Conservation (phyloP, 2,329 filamentous ascomycete species). For the Alternaria novae-zelandiae region DNA sequence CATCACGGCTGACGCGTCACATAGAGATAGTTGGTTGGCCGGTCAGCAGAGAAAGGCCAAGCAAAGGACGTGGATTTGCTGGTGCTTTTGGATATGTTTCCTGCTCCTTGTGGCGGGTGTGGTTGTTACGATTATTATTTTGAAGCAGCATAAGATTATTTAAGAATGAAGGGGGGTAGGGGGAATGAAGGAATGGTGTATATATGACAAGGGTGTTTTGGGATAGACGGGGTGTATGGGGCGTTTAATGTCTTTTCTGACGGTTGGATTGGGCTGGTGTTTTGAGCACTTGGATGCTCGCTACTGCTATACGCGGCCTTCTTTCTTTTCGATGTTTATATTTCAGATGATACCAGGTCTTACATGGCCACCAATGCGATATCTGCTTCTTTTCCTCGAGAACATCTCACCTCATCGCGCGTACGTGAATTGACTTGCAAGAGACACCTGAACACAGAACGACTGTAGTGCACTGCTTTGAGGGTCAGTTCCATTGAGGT, state of each 20-base stretch:
- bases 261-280: neutral
- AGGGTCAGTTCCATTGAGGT: neutral
- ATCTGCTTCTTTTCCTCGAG: neutral
- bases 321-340: neutral
- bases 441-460: neutral
- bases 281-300: neutral
- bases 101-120: slow-evolving; percentile 54
- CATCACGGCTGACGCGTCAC: slow-evolving; percentile 34
- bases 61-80: slow-evolving; percentile 57
- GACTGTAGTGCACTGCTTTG: too few relatives aligned
- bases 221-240: neutral
- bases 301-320: neutral
- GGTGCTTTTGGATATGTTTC: slow-evolving; percentile 55
- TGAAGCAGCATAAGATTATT: slow-evolving; percentile 41
- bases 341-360: slow-evolving; percentile 13
- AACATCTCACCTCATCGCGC: neutral
- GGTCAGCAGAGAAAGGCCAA: slow-evolving; percentile 57
- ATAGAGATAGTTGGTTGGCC: slow-evolving; percentile 62
- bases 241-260: neutral
- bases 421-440: neutral
- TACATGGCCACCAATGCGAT: slow-evolving; percentile 2
- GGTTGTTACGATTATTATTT: slow-evolving; percentile 55
- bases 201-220: neutral
- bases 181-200: neutral
- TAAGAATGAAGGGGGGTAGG: slow-evolving; percentile 8